These are phyloP conservation scores for Neoascochyta sp. DNA, from an alignment of 2,329 filamentous ascomycete genomes.

Conservation along the genomic window DNA sequence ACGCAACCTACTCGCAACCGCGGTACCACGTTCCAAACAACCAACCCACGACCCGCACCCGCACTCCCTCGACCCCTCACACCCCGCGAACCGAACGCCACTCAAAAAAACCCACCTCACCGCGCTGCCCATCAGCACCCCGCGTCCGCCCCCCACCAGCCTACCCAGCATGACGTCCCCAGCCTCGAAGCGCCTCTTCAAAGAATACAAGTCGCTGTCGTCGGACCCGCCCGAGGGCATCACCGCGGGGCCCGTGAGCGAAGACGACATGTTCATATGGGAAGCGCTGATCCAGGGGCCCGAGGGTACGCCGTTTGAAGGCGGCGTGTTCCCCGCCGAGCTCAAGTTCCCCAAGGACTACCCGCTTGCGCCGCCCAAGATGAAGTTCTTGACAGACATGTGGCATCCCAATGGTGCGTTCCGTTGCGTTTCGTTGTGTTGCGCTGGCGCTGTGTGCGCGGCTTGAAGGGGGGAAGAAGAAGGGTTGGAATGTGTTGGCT, in stretches of 20 bases:
- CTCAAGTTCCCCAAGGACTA: conserved; percentile 82
- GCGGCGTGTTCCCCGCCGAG: conserved; percentile 85
- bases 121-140: neutral
- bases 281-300: conserved; percentile 95
- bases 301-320: conserved; percentile 92
- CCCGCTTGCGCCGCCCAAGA: conserved; percentile 80
- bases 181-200: conserved; percentile 75
- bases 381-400: conserved; percentile 80
- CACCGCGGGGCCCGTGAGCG: conserved; percentile 84
- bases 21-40: neutral
- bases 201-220: conserved; percentile 92
- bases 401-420: conserved; percentile 83
- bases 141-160: neutral
- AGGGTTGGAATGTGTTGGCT: neutral
- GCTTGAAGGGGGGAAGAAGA: neutral
- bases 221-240: conserved; percentile 97
- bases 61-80: too few species aligned
- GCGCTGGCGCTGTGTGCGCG: neutral
- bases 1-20: neutral
- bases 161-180: conserved; percentile 47
- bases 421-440: neutral
- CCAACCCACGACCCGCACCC: neutral
- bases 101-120: neutral
- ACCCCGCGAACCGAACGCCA: neutral
- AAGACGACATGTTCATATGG: conserved; percentile 95